Base-by-base conservation (phyloP, 192 early-diverging fungal genomes). In the Podila epigama region DNA sequence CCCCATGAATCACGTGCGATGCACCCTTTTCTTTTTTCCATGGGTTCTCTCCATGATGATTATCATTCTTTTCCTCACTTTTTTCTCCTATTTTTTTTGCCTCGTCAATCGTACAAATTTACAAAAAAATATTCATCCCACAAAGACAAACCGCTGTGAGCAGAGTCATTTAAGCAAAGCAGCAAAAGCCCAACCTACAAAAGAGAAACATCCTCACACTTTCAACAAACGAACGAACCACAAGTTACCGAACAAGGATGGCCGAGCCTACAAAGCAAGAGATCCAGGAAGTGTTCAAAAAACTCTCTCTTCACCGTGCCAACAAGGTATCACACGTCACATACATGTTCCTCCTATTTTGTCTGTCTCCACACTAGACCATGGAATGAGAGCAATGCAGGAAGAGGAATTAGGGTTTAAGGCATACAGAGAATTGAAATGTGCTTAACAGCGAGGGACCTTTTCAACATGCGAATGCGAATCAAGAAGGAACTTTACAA, bases 231-330 rank as follows among this genome's bases (percentile, higher is more conserved):
- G n/a, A 15, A 48, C 20, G 10, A 8, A 54, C 29, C 18, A 11
- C 52, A 12, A 4, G 1, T 18, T 25, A 54, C 10, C 25, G 29
- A 11, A 18, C 27, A 54, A 10, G 12, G 34, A 75, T 75, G 72
- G 44, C 72, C 25, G 72, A 75, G 34, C 72, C 72, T 12, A 68
- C 58, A n/a, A 75, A 75, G 54, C 72, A 75, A 58, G 72, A 75
- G 54, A 75, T 75, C 25, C 72, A 62, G 44, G 52, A 54, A 20
- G 29, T 32, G 5, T 54, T 54, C 52, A 54, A 54, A 13, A 54
- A 32, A 18, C 52, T 54, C 29, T 25, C 52, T 54, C 52, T 54
- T 25, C 52, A 54, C 52, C 52, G 52, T 16, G 52, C 52, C 27
- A 54, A 54, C 52, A 54, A 54, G 52, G 52, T 54, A 54, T 18